Percentiles rank a stretch among this genome's conserved stretches.
Conservation (phyloP, 805 yeast species). For the Ogataea minuta region DNA sequence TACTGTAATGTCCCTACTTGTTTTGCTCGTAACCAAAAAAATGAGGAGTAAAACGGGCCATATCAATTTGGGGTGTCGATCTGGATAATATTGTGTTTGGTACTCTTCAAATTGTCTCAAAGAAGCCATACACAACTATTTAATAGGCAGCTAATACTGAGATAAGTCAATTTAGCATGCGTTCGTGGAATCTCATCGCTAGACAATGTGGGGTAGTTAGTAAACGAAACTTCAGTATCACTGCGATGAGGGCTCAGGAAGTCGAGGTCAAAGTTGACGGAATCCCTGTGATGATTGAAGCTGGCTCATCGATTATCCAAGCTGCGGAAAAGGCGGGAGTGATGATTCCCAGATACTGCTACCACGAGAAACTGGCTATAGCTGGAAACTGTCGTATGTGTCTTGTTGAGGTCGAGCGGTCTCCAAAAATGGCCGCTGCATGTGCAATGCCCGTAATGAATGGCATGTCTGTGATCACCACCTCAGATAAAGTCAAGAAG, state of each 20-base stretch:
- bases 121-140: too few species aligned
- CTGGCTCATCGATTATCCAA: conserved; percentile 84
- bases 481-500: conserved; percentile 71
- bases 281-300: conserved; percentile 70
- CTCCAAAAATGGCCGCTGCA: conserved; percentile 86
- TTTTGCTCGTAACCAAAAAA: conserved; percentile 4
- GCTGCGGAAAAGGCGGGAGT: conserved; percentile 93
- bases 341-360: conserved; percentile 83
- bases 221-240: conserved; percentile 16
- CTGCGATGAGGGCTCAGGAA: conserved; percentile 17
- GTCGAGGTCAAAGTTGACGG: conserved; percentile 59
- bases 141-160: background rate
- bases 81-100: too few species aligned
- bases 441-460: conserved; percentile 91
- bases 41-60: conserved; percentile 10
- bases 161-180: background rate
- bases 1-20: background rate
- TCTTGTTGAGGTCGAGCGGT: conserved; percentile 82
- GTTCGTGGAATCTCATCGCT: conserved; percentile 1
- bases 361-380: conserved; percentile 84
- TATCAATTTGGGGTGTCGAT: conserved; percentile 1
- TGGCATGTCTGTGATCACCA: conserved; percentile 84
- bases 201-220: conserved; percentile 7
- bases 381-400: conserved; percentile 96
- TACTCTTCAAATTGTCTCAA: too few species aligned